A percentile compares a stretch with the other conserved stretches of the same genome.
These are phyloP conservation scores for Iris macrosiphon DNA, from an alignment of 106 monocot species.

Conservation along the genomic window DNA sequence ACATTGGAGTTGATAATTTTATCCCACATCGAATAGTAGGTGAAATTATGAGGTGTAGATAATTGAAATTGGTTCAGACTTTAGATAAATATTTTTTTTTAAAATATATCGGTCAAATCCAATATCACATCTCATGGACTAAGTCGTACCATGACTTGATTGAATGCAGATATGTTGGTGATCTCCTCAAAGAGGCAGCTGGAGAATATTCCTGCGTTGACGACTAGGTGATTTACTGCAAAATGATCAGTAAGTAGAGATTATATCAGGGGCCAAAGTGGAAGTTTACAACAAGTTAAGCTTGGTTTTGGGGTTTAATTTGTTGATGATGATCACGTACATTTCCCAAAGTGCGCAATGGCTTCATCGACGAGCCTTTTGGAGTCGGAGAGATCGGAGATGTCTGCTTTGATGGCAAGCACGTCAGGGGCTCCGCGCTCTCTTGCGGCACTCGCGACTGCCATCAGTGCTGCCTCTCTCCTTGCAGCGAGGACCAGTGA, in stretches of 20 bases:
- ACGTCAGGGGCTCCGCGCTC: slow-evolving; percentile 40
- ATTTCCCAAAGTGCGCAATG: slow-evolving; percentile 39
- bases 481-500: slow-evolving; percentile 53
- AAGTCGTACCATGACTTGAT: slow-evolving; percentile 52
- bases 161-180: slow-evolving; percentile 62
- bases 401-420: slow-evolving; percentile 38
- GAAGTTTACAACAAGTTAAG: neutral
- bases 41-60: no score
- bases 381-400: slow-evolving; percentile 31
- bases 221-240: slow-evolving; percentile 61
- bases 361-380: slow-evolving; percentile 42
- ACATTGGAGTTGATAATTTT: no score
- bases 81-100: no score
- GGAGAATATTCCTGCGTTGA: slow-evolving; percentile 50
- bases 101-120: no score
- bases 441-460: slow-evolving; percentile 31
- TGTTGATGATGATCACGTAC: slow-evolving; percentile 9
- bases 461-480: slow-evolving; percentile 29
- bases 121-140: no score
- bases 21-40: no score
- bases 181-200: slow-evolving; percentile 63
- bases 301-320: neutral
- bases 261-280: no score
- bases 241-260: neutral
- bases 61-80: no score